Evolutionary conservation across 441 rosid genomes (phyloP).

Genomic region (Adansonia grandidieri): DNA sequence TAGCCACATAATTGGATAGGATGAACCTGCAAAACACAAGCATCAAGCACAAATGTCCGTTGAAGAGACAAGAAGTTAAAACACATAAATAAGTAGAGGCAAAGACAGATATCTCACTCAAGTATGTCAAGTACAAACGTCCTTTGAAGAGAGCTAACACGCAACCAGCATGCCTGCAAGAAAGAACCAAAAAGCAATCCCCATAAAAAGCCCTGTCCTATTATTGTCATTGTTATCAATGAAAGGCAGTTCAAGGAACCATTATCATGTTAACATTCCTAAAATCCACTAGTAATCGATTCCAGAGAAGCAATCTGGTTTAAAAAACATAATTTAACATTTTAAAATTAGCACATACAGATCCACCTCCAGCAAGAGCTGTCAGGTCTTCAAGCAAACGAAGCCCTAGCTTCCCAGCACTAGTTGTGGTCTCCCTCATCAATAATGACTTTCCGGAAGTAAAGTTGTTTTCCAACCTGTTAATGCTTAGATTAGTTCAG

Average conservation of each 20-base stretch:
- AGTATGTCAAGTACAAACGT: conserved; percentile 90
- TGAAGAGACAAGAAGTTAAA: conserved; percentile 16
- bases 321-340: conserved; percentile 15
- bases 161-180: conserved; percentile 86
- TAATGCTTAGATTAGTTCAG: conserved; percentile 28
- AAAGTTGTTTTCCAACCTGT: conserved; percentile 72
- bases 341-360: conserved; percentile 81
- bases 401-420: conserved; percentile 85
- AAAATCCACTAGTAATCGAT: conserved; percentile 16
- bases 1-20: conserved; percentile 82
- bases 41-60: conserved; percentile 20
- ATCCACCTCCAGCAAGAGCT: conserved; percentile 99
- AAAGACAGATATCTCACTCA: conserved; percentile 72
- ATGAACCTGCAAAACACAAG: conserved; percentile 69
- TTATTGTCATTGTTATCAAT: conserved; percentile 16
- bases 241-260: conserved; percentile 21
- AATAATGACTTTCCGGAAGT: conserved; percentile 48
- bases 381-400: conserved; percentile 99
- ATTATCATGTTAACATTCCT: conserved; percentile 15
- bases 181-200: conserved; percentile 32
- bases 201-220: conserved; percentile 18
- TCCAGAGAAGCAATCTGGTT: neutral
- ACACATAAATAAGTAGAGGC: conserved; percentile 18
- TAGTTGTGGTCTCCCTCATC: conserved; percentile 61
- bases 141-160: conserved; percentile 76